A percentile compares a stretch with the other conserved stretches of the same genome.
Conservation (phyloP, 306 rosid species). For the Medicago lupulina region DNA sequence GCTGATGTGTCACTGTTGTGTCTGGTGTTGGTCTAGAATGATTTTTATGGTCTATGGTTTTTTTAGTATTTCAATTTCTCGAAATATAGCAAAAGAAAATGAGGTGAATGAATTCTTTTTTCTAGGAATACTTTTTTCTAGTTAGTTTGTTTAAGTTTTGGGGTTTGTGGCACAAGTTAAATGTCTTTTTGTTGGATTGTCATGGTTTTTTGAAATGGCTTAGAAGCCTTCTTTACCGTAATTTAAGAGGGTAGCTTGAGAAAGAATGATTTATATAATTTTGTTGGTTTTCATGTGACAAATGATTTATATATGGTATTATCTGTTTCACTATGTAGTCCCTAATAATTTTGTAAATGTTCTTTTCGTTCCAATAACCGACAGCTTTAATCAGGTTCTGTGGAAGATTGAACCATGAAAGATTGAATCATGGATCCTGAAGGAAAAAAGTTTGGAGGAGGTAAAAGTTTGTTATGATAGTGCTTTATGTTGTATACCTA, state of each 20-base stretch:
- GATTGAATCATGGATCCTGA: slow-evolving; percentile 78
- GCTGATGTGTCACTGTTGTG: too few relatives aligned
- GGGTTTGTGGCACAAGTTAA: slow-evolving; percentile 3
- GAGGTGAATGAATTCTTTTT: slow-evolving; percentile 13
- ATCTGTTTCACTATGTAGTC: slow-evolving; percentile 2
- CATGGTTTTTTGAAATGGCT: too few relatives aligned
- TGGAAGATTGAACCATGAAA: slow-evolving; percentile 29
- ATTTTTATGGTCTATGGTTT: not conserved
- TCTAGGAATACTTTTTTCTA: not conserved
- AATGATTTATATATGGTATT: not conserved
- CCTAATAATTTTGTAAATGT: not conserved
- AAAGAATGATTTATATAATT: too few relatives aligned
- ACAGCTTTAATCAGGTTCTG: too few relatives aligned
- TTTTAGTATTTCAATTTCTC: not conserved
- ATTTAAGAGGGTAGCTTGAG: too few relatives aligned
- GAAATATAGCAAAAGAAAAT: not conserved
- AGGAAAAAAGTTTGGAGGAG: slow-evolving; percentile 84
- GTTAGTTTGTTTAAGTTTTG: not conserved
- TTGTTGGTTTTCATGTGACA: not conserved
- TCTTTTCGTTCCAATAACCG: too few relatives aligned
- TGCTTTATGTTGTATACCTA: slow-evolving; percentile 4
- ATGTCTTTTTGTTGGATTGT: slow-evolving; percentile 21
- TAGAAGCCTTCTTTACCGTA: too few relatives aligned
- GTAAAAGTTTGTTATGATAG: slow-evolving; percentile 48
- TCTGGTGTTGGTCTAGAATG: not conserved